phyloP scores from a whole-genome alignment of 305 asterid species.

The Solanum hybrid region DNA sequence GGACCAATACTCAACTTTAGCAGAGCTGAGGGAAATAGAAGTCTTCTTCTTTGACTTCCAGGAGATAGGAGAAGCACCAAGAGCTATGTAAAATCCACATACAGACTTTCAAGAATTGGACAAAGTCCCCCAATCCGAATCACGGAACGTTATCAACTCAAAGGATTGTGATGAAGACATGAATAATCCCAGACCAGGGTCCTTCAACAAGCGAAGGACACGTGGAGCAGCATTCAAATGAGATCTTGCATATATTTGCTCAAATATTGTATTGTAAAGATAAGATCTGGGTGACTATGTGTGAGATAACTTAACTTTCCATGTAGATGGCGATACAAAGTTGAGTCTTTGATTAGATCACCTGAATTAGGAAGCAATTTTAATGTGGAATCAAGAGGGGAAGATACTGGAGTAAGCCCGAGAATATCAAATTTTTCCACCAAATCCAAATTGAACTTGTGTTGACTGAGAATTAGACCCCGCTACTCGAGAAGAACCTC shows the following conservation, averaged over 20 bases:
- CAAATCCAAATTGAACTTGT: no score
- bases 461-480: no score
- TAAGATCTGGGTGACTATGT: background rate
- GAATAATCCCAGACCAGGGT: background rate
- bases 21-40: background rate
- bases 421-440: no score
- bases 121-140: background rate
- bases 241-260: background rate
- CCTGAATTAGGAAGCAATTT: background rate
- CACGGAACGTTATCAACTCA: background rate
- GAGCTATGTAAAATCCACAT: background rate
- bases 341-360: background rate
- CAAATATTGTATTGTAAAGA: background rate
- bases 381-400: background rate
- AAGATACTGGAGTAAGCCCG: background rate
- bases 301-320: background rate
- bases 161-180: background rate
- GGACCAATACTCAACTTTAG: background rate
- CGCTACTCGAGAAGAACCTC: no score
- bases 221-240: background rate
- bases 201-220: background rate
- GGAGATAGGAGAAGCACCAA: background rate
- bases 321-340: background rate
- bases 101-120: background rate
- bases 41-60: background rate